These are phyloP conservation scores for Crithidia fasciculata DNA, from an alignment of 208 protist genomes.

Conservation along the genomic window DNA sequence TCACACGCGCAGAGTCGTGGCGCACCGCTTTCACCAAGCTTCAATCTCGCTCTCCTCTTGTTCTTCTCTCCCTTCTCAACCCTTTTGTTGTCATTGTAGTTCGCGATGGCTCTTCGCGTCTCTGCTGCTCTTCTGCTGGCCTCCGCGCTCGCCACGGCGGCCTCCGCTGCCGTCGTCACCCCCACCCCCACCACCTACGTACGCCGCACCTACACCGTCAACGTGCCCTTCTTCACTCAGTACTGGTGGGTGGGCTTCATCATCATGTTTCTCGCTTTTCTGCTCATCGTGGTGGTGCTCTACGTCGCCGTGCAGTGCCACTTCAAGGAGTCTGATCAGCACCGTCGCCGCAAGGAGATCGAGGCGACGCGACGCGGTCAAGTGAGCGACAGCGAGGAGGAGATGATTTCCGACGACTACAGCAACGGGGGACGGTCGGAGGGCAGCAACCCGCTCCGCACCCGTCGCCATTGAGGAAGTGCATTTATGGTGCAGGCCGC, in stretches of 20 bases:
- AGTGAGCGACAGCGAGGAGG: constrained; percentile 3
- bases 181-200: constrained; percentile 30
- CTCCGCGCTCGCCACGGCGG: not conserved
- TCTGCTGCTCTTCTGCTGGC: not conserved
- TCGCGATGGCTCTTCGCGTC: not conserved
- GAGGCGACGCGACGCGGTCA: constrained; percentile 12
- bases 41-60: constrained; percentile 4
- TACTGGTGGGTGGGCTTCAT: constrained; percentile 59
- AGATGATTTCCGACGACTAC: not conserved
- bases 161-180: constrained; percentile 1
- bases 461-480: not conserved
- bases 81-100: not conserved
- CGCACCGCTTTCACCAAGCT: too few species aligned
- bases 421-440: not conserved
- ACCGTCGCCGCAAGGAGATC: constrained; percentile 40
- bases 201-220: constrained; percentile 30
- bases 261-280: constrained; percentile 38
- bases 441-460: constrained; percentile 12
- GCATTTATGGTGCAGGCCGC: not conserved
- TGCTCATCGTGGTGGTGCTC: constrained; percentile 35
- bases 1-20: too few species aligned
- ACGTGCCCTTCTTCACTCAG: constrained; percentile 33
- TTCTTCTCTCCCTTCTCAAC: constrained; percentile 3
- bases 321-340: constrained; percentile 45
- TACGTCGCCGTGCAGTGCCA: constrained; percentile 38